A percentile compares a stretch with the other conserved stretches of the same genome.
Evolutionary conservation across 495 filamentous ascomycete genomes (phyloP).

Genomic region (Penicillium crystallinum): DNA sequence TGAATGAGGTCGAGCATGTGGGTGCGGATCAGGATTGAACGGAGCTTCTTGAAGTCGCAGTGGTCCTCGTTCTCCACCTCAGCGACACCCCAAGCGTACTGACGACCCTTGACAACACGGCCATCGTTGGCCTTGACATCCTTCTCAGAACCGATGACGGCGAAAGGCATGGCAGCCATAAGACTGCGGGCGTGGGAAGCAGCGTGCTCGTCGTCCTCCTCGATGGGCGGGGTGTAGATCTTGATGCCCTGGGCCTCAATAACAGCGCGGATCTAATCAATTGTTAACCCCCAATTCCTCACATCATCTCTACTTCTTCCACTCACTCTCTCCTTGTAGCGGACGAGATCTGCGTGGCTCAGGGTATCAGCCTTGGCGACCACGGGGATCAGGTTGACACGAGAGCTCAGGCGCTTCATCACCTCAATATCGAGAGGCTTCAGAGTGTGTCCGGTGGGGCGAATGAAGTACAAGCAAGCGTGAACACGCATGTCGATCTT

Average conservation of each 20-base stretch:
- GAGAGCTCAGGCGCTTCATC: conserved; percentile 96
- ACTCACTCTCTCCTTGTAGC: conserved; percentile 87
- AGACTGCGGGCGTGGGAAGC: conserved; percentile 88
- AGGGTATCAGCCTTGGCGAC: conserved; percentile 98
- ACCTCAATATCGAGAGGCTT: conserved; percentile 99
- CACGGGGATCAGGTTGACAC: conserved; percentile 97
- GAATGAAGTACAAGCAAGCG: conserved; percentile 97
- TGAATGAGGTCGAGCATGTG: conserved; percentile 99
- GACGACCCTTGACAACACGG: conserved; percentile 95
- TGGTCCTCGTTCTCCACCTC: conserved; percentile 99
- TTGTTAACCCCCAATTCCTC: background rate
- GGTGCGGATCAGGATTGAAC: conserved; percentile 97
- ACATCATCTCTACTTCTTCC: background rate
- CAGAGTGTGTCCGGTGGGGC: conserved; percentile 94
- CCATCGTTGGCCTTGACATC: conserved; percentile 94
- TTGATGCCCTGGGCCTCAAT: conserved; percentile 98
- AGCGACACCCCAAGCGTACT: conserved; percentile 98
- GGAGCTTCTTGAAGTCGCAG: conserved; percentile 99
- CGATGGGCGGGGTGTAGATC: conserved; percentile 95
- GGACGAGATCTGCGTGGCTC: conserved; percentile 81
- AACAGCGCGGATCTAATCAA: conserved; percentile 75
- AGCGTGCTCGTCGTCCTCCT: conserved; percentile 96
- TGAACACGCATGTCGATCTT: conserved; percentile 99
- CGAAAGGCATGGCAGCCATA: conserved; percentile 96
- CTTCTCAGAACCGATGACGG: conserved; percentile 98